Conservation (phyloP, 345 rosid genomes). For the Eutrema japonicum region DNA sequence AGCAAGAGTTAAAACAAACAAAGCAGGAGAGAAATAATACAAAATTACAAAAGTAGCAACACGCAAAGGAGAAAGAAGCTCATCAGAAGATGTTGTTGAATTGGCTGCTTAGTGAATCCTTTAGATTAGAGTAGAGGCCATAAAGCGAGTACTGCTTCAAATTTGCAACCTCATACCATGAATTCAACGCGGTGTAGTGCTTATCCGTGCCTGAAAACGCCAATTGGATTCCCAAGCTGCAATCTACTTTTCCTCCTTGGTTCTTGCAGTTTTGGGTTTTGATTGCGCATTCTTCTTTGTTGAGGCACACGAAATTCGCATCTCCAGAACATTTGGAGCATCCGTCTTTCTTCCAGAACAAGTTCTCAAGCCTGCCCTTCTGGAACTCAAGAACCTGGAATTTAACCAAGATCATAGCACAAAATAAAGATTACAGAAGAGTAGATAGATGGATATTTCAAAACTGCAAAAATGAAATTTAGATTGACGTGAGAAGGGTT, state of each 20-base stretch:
- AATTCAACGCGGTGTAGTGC: constrained; percentile 77
- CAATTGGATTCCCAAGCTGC: constrained; percentile 92
- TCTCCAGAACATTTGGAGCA: constrained; percentile 76
- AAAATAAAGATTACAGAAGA: neutral
- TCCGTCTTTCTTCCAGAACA: constrained; percentile 96
- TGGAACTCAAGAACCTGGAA: constrained; percentile 85
- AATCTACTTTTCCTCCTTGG: constrained; percentile 76
- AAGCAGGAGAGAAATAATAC: constrained; percentile 22
- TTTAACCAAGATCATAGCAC: neutral
- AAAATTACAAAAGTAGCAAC: constrained; percentile 19
- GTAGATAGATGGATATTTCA: neutral
- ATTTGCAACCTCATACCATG: constrained; percentile 96
- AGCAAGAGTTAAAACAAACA: constrained; percentile 21
- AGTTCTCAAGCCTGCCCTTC: constrained; percentile 90
- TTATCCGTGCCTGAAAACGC: constrained; percentile 98
- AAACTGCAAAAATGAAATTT: neutral
- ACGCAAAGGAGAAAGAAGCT: constrained; percentile 26
- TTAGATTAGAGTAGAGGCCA: constrained; percentile 82
- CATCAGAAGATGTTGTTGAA: constrained; percentile 65
- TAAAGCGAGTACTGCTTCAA: constrained; percentile 92
- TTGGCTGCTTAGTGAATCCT: constrained; percentile 68
- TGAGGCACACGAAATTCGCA: constrained; percentile 71
- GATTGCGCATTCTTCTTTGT: constrained; percentile 86
- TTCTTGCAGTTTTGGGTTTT: constrained; percentile 64
- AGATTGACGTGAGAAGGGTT: constrained; percentile 4